A percentile compares a stretch with the other conserved stretches of the same genome.
Conservation (phyloP, 495 filamentous ascomycete species). For the Extremus antarcticus region DNA sequence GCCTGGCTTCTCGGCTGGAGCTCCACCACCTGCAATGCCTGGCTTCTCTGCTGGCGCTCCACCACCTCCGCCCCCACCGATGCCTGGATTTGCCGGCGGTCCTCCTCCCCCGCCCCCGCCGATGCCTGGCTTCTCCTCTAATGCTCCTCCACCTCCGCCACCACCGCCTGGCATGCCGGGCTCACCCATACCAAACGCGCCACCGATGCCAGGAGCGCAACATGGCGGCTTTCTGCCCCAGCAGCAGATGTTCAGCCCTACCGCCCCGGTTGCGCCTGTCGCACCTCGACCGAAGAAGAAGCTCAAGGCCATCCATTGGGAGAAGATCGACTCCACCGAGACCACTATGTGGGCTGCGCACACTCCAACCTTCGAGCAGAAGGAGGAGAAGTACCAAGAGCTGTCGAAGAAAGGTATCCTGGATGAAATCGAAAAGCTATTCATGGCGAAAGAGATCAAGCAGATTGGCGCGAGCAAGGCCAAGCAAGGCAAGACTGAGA, state of each 20-base stretch:
- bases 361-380: conserved; percentile 65
- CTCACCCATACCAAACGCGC: conserved; percentile 22
- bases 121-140: conserved; percentile 29
- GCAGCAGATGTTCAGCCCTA: conserved; percentile 11
- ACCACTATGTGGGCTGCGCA: conserved; percentile 93
- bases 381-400: conserved; percentile 91
- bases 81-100: conserved; percentile 35
- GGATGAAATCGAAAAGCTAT: conserved; percentile 93
- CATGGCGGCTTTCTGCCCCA: conserved; percentile 33
- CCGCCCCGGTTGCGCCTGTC: conserved; percentile 29
- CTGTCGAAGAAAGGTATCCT: conserved; percentile 85
- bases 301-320: conserved; percentile 98
- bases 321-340: conserved; percentile 89
- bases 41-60: conserved; percentile 33
- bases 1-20: conserved; percentile 33
- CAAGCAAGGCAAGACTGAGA: conserved; percentile 48
- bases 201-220: conserved; percentile 31
- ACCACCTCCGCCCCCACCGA: conserved; percentile 40
- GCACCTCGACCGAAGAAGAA: conserved; percentile 94
- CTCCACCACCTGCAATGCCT: conserved; percentile 34
- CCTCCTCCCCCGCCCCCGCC: conserved; percentile 37
- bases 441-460: conserved; percentile 95
- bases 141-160: conserved; percentile 34
- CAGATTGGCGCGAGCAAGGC: conserved; percentile 63
- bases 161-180: conserved; percentile 40